Evolutionary conservation across 306 rosid genomes (phyloP), one percentile per base, ranked within the genome.

Genomic region (Pachyrhizus erosus): DNA sequence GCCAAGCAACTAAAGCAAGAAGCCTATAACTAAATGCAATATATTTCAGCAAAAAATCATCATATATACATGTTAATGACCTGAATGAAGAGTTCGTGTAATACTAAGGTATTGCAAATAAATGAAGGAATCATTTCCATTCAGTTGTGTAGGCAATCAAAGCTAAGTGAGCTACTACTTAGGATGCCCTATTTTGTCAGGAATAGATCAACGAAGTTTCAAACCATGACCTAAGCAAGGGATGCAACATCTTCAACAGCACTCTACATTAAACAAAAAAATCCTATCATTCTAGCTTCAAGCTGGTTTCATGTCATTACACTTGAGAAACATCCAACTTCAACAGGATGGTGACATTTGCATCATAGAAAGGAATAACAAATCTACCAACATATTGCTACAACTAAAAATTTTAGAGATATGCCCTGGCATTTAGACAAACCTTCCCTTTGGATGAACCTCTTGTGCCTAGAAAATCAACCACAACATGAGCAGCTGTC

Each of bases 401-500:
- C 78, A 67, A 48, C n/a, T 24, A 54, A 7, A 67, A 10, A 45
- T n/a, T 54, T 46, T 9, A 49, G 52, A 45, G 70, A 73, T 5
- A 60, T 43, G 62, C 61, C 23, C 52, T 15, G 49, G 13, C 80
- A 18, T 6, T 66, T 73, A 45, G 66, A 74, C 98, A 77, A 67
- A 92, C 99, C 98, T 91, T 92, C 84, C 94, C 91, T 57, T 92
- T 96, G 31, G 89, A 11, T 27, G 85, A 82, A 85, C 87, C 73
- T 84, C 84, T 78, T 12, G 48, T 9, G 55, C 96, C 96, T 2
- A 87, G 89, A 85, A 87, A 87, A 89, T 87, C 88, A 45, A 86
- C 85, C 78, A 96, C 94, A 79, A 87, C 89, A 87, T 93, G 99
- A 48, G 98, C 99, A 85, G 94, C 91, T 24, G 99, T 96, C 88